A percentile compares a stretch with the other conserved stretches of the same genome.
These are phyloP conservation scores for Artemisia tridentata DNA, from an alignment of 129 eudicot genomes.

Conservation along the genomic window DNA sequence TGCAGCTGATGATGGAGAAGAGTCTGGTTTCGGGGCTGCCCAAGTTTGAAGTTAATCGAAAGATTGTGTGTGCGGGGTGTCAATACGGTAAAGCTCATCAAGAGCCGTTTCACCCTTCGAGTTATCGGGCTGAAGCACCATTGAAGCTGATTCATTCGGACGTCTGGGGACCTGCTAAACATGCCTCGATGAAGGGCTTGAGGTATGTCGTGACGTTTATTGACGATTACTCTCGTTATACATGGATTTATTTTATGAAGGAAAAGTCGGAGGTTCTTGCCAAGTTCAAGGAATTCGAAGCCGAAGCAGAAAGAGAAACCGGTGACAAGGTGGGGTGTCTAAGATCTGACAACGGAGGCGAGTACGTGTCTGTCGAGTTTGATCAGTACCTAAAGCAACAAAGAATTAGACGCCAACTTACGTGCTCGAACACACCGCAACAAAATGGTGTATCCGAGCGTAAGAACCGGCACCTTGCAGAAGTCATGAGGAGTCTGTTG, in stretches of 20 bases:
- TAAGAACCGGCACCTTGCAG: no score
- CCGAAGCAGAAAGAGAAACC: neutral
- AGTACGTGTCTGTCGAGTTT: neutral
- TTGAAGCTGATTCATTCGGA: neutral
- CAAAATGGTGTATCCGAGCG: no score
- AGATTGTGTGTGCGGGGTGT: neutral
- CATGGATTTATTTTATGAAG: neutral
- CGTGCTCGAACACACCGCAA: no score
- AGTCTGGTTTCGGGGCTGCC: neutral
- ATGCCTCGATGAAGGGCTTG: neutral
- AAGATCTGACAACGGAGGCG: neutral
- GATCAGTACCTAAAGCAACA: neutral
- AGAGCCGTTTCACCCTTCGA: neutral
- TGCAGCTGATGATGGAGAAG: neutral
- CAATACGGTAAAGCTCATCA: neutral
- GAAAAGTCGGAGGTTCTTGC: neutral
- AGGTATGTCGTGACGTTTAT: neutral
- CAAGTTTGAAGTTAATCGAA: neutral
- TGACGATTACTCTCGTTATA: neutral
- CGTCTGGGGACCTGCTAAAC: neutral
- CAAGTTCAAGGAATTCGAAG: neutral
- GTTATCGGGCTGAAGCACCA: neutral
- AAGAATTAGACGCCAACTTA: no score
- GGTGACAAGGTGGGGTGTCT: neutral
- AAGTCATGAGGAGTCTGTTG: no score